These are phyloP conservation scores for Chloris gayana DNA, from an alignment of 176 grass and related monocot species.

Conservation along the genomic window DNA sequence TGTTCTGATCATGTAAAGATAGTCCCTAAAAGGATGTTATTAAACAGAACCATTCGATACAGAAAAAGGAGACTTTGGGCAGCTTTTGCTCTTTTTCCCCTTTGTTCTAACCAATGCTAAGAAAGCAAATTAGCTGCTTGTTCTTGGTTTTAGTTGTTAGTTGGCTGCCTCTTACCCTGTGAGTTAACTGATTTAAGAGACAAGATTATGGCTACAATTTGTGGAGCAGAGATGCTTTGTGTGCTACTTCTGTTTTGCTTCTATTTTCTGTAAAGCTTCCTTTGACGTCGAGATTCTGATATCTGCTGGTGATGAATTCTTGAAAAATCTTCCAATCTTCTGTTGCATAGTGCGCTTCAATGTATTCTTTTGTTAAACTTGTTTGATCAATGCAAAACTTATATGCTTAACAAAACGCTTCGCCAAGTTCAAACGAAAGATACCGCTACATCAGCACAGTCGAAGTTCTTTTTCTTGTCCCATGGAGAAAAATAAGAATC, in stretches of 20 bases:
- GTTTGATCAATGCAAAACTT: background rate
- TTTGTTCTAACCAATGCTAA: conserved; percentile 6
- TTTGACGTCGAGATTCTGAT: background rate
- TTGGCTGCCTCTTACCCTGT: conserved; percentile 22
- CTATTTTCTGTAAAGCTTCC: background rate
- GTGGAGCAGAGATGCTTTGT: background rate
- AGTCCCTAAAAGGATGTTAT: conserved; percentile 17
- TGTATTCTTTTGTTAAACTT: background rate
- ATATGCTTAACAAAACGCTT: no score
- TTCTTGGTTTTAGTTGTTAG: conserved; percentile 31
- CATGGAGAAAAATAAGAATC: no score
- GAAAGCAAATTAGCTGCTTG: conserved; percentile 24
- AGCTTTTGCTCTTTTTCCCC: background rate
- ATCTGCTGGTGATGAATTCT: background rate
- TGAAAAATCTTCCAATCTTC: background rate
- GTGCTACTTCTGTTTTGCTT: background rate
- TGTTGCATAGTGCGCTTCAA: background rate
- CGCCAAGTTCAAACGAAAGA: no score
- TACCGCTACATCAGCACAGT: no score
- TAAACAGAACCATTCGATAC: conserved; percentile 32
- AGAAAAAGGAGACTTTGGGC: conserved; percentile 34
- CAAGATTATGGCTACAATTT: background rate
- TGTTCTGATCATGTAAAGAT: conserved; percentile 49
- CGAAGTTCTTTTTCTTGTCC: no score
- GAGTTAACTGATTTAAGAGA: conserved; percentile 30